Conservation (phyloP, 2,329 filamentous ascomycete genomes). For the Lecanicillium sp. region DNA sequence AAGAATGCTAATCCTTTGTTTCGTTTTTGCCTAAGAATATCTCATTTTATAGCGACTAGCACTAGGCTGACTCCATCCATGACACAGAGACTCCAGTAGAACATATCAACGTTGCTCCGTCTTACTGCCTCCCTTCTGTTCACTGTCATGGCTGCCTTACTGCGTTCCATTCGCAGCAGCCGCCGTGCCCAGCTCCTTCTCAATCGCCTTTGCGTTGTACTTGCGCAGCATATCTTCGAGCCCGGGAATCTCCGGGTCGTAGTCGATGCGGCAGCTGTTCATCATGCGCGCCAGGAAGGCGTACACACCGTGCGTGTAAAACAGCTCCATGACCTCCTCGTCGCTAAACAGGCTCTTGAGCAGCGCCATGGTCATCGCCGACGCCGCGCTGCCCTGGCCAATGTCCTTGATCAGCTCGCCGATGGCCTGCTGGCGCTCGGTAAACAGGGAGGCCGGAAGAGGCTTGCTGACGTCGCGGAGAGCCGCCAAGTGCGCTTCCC, state of each 20-base stretch:
- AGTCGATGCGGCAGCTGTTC: constrained; percentile 11
- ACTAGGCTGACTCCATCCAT: too few relatives aligned
- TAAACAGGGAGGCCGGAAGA: constrained; percentile 5
- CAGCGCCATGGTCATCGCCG: constrained; percentile 8
- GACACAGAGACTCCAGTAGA: too few relatives aligned
- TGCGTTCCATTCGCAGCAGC: too few relatives aligned
- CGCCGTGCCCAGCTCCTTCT: background rate
- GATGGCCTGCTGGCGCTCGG: constrained; percentile 11
- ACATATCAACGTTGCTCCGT: too few relatives aligned
- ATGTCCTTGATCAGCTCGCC: constrained; percentile 10
- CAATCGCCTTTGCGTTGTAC: constrained; percentile 6
- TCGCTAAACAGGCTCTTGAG: constrained; percentile 10
- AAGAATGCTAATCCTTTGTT: too few relatives aligned
- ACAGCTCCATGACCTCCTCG: constrained; percentile 14
- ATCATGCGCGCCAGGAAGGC: constrained; percentile 13
- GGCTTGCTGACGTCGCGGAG: constrained; percentile 6
- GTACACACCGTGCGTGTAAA: constrained; percentile 13
- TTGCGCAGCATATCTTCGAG: constrained; percentile 9
- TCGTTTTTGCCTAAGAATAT: too few relatives aligned
- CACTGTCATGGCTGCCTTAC: too few relatives aligned
- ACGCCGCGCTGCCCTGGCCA: constrained; percentile 9
- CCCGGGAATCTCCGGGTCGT: constrained; percentile 8
- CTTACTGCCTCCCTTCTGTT: too few relatives aligned
- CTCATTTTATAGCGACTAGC: too few relatives aligned
- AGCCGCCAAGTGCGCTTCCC: constrained; percentile 8